Evolutionary conservation across 192 early-diverging fungal species (phyloP).

Genomic region (Haplosporangium gracile): DNA sequence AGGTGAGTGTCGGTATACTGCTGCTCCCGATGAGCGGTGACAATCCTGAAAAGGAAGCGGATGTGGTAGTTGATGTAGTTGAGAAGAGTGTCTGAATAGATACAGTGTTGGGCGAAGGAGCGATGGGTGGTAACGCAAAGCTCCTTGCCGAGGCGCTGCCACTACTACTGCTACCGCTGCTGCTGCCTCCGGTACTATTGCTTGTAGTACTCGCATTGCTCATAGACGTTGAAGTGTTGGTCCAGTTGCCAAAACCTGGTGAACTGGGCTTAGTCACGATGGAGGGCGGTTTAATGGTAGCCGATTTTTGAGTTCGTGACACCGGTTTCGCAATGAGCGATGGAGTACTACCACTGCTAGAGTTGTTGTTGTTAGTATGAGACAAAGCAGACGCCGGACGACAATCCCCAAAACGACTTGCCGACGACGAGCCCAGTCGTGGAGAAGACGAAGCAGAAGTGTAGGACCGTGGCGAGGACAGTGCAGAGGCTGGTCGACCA

Average conservation of each 20-base stretch:
- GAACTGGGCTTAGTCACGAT: constrained; percentile 41
- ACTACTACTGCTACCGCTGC: not conserved
- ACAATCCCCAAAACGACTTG: constrained; percentile 20
- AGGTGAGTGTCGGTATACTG: not conserved
- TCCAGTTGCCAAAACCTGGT: not conserved
- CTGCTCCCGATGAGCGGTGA: not conserved
- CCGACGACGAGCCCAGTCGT: constrained; percentile 8
- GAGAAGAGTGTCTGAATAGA: constrained; percentile 11
- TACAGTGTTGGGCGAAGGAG: constrained; percentile 12
- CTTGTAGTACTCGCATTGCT: not conserved
- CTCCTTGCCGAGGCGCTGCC: not conserved
- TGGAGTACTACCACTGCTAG: not conserved
- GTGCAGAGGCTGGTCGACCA: constrained; percentile 19
- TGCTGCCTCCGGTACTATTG: not conserved
- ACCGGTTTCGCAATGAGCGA: constrained; percentile 21
- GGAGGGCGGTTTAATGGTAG: constrained; percentile 42
- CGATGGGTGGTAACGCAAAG: constrained; percentile 27
- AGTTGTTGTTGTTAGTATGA: not conserved
- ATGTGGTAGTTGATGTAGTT: not conserved
- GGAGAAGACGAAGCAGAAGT: constrained; percentile 22
- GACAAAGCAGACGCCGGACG: not conserved
- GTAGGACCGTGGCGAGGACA: not conserved
- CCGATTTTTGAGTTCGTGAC: constrained; percentile 17
- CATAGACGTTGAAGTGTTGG: not conserved
- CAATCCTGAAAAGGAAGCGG: not conserved